A percentile compares a stretch with the other conserved stretches of the same genome.
Evolutionary conservation across 345 rosid genomes (phyloP).

Genomic region (Eucalyptus urophylla): DNA sequence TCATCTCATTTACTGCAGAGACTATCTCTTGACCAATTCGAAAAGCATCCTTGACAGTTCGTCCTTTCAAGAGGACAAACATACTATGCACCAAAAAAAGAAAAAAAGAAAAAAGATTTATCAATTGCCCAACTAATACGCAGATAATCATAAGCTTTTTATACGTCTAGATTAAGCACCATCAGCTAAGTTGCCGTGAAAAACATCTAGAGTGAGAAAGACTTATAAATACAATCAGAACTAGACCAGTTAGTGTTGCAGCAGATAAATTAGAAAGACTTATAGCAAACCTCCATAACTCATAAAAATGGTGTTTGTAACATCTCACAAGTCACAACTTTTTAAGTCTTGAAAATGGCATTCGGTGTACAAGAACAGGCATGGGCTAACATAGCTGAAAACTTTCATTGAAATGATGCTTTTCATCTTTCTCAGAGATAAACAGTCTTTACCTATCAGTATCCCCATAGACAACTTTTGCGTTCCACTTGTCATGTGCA

Average conservation of each 20-base stretch:
- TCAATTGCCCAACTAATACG: neutral
- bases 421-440: neutral
- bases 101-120: neutral
- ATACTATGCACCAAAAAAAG: constrained; percentile 31
- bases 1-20: constrained; percentile 73
- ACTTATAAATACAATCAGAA: neutral
- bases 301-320: neutral
- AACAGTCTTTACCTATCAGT: constrained; percentile 71
- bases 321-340: neutral
- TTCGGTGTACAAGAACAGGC: neutral
- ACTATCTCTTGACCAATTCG: constrained; percentile 78
- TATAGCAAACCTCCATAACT: neutral
- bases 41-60: constrained; percentile 57
- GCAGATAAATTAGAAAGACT: neutral
- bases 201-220: neutral
- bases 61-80: constrained; percentile 89
- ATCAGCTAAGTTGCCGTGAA: neutral
- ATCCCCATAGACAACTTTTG: constrained; percentile 88
- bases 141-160: neutral
- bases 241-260: neutral
- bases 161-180: neutral
- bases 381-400: neutral
- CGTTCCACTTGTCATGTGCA: constrained; percentile 71
- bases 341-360: neutral
- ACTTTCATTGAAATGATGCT: neutral